A percentile compares a stretch with the other conserved stretches of the same genome.
These are phyloP conservation scores for Phytophthora pistaciae DNA, from an alignment of 352 stramenopile species.

Conservation along the genomic window DNA sequence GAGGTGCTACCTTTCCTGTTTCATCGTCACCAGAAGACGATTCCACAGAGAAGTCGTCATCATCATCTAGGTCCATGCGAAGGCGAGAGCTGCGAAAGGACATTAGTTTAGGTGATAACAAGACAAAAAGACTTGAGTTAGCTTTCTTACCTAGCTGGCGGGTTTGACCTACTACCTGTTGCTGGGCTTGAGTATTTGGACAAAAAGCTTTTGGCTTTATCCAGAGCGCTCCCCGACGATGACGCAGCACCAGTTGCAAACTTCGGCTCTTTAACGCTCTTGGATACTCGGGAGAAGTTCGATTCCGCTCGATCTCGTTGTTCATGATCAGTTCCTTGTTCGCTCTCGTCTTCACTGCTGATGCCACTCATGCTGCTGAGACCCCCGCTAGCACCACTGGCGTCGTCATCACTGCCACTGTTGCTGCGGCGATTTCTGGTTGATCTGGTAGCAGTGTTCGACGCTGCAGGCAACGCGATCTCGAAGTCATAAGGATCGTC, in stretches of 20 bases:
- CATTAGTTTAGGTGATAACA: slow-evolving; percentile 1
- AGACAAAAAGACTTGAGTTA: not conserved
- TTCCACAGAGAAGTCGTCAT: slow-evolving; percentile 56
- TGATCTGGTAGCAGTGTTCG: slow-evolving; percentile 10
- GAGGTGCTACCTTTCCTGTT: not conserved
- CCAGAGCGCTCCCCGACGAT: slow-evolving; percentile 46
- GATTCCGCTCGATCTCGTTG: not conserved
- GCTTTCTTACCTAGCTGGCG: slow-evolving; percentile 10
- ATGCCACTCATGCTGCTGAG: slow-evolving; percentile 28
- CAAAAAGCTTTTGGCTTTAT: slow-evolving; percentile 79
- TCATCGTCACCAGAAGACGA: slow-evolving; percentile 19
- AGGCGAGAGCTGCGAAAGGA: slow-evolving; percentile 25
- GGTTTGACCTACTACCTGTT: slow-evolving; percentile 15
- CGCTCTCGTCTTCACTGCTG: slow-evolving; percentile 22
- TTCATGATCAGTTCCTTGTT: not conserved
- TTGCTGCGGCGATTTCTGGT: slow-evolving; percentile 1
- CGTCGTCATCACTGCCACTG: slow-evolving; percentile 17
- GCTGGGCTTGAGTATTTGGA: slow-evolving; percentile 73
- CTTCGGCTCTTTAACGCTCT: slow-evolving; percentile 9
- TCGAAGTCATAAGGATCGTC: slow-evolving; percentile 62
- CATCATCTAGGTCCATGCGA: slow-evolving; percentile 66
- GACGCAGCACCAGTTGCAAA: not conserved
- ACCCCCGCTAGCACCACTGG: slow-evolving; percentile 19
- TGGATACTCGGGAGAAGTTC: not conserved
- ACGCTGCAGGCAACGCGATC: slow-evolving; percentile 51